phyloP scores from a whole-genome alignment of 441 rosid genomes.

The Rhodomyrtus psidioides region DNA sequence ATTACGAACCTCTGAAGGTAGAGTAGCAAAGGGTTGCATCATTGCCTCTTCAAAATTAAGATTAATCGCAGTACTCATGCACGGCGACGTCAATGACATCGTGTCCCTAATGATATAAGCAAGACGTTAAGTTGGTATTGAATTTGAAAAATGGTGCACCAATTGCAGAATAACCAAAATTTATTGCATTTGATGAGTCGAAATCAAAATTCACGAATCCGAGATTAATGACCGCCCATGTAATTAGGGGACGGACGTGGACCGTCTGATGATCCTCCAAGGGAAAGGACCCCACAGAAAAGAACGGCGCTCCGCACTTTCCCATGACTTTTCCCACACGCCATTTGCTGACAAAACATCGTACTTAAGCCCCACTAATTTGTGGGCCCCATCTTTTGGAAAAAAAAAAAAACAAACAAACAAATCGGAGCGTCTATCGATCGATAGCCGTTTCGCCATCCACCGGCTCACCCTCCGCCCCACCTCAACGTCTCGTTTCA shows the following conservation, averaged over 20 bases:
- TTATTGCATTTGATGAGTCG: too few species aligned
- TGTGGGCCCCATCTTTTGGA: background rate
- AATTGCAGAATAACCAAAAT: too few species aligned
- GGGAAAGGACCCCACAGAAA: background rate
- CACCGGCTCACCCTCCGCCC: slow-evolving; percentile 22
- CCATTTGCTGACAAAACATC: background rate
- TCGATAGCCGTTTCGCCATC: slow-evolving; percentile 32
- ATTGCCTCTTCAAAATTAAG: rapidly evolving
- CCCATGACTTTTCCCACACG: background rate
- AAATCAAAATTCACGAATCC: too few species aligned
- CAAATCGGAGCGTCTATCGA: slow-evolving; percentile 59
- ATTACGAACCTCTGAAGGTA: rapidly evolving
- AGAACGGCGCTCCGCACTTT: background rate
- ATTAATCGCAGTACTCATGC: rapidly evolving
- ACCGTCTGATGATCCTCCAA: background rate
- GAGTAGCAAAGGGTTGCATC: rapidly evolving
- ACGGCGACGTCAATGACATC: rapidly evolving
- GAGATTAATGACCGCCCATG: background rate
- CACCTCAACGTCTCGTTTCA: slow-evolving; percentile 43
- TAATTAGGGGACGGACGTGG: too few species aligned
- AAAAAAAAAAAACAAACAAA: background rate
- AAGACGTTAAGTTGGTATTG: background rate
- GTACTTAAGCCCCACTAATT: background rate
- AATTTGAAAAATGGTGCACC: too few species aligned
- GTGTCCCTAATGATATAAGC: rapidly evolving